Percentiles rank a stretch among this genome's conserved stretches.
Conservation (phyloP, 2,329 filamentous ascomycete species). For the Cordyceps javanica region DNA sequence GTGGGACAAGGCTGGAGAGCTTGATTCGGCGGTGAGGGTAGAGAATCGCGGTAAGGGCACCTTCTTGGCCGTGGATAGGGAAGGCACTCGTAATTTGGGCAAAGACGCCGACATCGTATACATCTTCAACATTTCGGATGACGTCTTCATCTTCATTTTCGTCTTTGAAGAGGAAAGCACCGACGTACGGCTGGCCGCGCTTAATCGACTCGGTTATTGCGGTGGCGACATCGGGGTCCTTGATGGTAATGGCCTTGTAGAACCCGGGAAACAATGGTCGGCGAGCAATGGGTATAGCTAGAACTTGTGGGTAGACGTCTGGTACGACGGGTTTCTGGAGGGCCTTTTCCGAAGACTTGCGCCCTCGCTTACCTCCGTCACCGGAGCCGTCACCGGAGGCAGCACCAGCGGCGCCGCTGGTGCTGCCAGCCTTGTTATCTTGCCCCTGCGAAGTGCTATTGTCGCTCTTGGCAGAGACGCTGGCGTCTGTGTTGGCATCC, state of each 20-base stretch:
- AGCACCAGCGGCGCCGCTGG: slow-evolving; percentile 46
- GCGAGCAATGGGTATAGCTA: slow-evolving; percentile 93
- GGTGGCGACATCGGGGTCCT: slow-evolving; percentile 81
- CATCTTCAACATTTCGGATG: slow-evolving; percentile 83
- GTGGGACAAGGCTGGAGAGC: slow-evolving; percentile 75
- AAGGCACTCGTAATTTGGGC: slow-evolving; percentile 97
- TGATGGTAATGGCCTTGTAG: slow-evolving; percentile 97
- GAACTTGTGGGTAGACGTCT: slow-evolving; percentile 93
- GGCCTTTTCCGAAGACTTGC: slow-evolving; percentile 65
- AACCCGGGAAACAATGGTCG: slow-evolving; percentile 93
- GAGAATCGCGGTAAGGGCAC: slow-evolving; percentile 82
- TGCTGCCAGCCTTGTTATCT: slow-evolving; percentile 46
- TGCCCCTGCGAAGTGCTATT: slow-evolving; percentile 25
- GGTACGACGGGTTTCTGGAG: slow-evolving; percentile 85
- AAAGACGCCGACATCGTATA: slow-evolving; percentile 94
- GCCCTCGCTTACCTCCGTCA: slow-evolving; percentile 64
- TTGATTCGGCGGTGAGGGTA: slow-evolving; percentile 95
- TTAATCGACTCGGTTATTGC: slow-evolving; percentile 97
- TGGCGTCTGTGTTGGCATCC: slow-evolving; percentile 33
- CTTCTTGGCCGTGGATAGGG: slow-evolving; percentile 79
- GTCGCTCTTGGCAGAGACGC: slow-evolving; percentile 40
- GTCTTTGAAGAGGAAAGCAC: slow-evolving; percentile 95
- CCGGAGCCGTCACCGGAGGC: slow-evolving; percentile 36
- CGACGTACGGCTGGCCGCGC: slow-evolving; percentile 93
- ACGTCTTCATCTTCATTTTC: slow-evolving; percentile 90